Evolutionary conservation across 2,329 filamentous ascomycete genomes (phyloP).

Genomic region (Cercospora citrullina): DNA sequence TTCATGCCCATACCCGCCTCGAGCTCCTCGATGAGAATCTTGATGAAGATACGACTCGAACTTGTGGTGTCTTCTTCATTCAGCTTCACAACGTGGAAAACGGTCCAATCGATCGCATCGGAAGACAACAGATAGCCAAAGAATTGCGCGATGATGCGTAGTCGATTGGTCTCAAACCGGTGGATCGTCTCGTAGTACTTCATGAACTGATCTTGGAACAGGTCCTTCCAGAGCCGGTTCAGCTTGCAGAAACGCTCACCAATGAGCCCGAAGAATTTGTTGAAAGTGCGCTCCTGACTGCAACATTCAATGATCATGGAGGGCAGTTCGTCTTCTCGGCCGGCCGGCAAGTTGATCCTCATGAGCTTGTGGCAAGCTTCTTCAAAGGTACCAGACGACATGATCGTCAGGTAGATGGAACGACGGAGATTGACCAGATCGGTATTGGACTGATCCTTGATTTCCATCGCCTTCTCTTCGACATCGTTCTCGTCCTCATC

Average conservation of each 20-base stretch:
- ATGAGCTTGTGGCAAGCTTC: slow-evolving; percentile 97
- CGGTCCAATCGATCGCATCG: slow-evolving; percentile 91
- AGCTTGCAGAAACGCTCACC: slow-evolving; percentile 95
- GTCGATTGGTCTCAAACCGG: slow-evolving; percentile 90
- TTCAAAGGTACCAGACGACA: slow-evolving; percentile 93
- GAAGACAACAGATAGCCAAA: slow-evolving; percentile 88
- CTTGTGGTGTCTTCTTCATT: slow-evolving; percentile 98
- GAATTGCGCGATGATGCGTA: slow-evolving; percentile 92
- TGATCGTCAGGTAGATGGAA: slow-evolving; percentile 96
- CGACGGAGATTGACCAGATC: slow-evolving; percentile 90
- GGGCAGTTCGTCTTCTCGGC: slow-evolving; percentile 84
- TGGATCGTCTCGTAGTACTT: slow-evolving; percentile 98
- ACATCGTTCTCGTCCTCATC: slow-evolving; percentile 64
- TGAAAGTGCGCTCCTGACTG: slow-evolving; percentile 93
- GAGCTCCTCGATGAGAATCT: slow-evolving; percentile 93
- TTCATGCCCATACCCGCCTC: slow-evolving; percentile 82
- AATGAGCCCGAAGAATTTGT: slow-evolving; percentile 94
- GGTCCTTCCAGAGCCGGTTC: slow-evolving; percentile 88
- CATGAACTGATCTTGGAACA: slow-evolving; percentile 86
- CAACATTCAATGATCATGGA: slow-evolving; percentile 98
- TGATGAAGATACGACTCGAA: slow-evolving; percentile 96
- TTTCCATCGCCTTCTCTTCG: slow-evolving; percentile 77
- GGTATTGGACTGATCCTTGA: slow-evolving; percentile 96
- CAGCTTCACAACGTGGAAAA: slow-evolving; percentile 77
- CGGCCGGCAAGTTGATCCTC: slow-evolving; percentile 77